A percentile compares a stretch with the other conserved stretches of the same genome.
Conservation (phyloP, 202 grass and related monocot genomes). For the Carex arenaria region DNA sequence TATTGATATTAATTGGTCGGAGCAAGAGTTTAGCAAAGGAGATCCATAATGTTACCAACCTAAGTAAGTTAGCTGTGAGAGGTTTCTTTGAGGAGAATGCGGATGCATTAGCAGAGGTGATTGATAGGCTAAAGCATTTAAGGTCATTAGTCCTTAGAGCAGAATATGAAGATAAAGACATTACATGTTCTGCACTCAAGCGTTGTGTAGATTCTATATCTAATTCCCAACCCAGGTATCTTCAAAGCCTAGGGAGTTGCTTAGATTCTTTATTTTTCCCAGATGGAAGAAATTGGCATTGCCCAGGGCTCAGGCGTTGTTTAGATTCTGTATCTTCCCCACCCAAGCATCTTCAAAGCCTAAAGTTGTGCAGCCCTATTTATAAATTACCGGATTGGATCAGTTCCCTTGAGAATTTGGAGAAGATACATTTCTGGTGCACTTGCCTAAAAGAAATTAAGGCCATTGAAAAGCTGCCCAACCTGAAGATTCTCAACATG, state of each 20-base stretch:
- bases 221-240: too few species aligned
- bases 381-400: conserved; percentile 30
- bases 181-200: background rate
- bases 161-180: background rate
- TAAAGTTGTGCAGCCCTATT: conserved; percentile 20
- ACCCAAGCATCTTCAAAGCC: conserved; percentile 21
- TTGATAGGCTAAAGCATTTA: conserved; percentile 6
- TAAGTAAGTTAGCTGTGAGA: conserved; percentile 31
- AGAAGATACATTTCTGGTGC: conserved; percentile 18
- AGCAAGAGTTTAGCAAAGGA: conserved; percentile 6
- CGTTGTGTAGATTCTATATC: too few species aligned
- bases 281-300: too few species aligned
- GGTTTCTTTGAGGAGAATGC: background rate
- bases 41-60: conserved; percentile 25
- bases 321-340: background rate
- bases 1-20: conserved; percentile 21
- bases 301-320: background rate
- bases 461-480: background rate
- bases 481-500: conserved; percentile 9
- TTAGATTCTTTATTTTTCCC: too few species aligned
- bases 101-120: background rate
- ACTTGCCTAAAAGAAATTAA: conserved; percentile 22
- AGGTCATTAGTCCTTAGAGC: conserved; percentile 13
- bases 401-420: conserved; percentile 25
- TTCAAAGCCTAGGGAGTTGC: too few species aligned